phyloP scores from a whole-genome alignment of 2,329 filamentous ascomycete species.

The Cladophialophora psammophila region DNA sequence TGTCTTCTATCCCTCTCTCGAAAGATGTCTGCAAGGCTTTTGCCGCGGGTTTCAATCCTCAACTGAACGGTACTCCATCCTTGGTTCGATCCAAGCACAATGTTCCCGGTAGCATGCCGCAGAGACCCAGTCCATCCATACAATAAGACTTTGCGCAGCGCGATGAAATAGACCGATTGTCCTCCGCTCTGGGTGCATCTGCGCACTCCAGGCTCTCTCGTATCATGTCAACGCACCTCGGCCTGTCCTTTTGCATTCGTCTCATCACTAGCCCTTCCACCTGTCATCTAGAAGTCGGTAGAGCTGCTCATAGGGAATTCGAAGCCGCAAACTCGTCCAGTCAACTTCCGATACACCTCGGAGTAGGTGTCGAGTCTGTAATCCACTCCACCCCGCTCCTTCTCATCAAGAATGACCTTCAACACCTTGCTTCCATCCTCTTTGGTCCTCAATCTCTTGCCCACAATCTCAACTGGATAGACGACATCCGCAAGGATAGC shows the following conservation, averaged over 20 bases:
- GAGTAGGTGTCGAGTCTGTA: constrained; percentile 99
- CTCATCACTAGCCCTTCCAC: neutral
- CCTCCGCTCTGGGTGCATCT: neutral
- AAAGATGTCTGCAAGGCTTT: constrained; percentile 1
- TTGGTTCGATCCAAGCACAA: constrained; percentile 26
- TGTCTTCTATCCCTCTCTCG: constrained; percentile 15
- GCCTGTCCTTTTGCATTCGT: neutral
- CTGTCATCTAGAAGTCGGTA: constrained; percentile 75
- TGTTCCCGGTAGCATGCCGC: constrained; percentile 19
- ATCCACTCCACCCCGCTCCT: constrained; percentile 99
- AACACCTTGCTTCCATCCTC: constrained; percentile 98
- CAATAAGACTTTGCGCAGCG: neutral
- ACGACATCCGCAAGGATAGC: constrained; percentile 97
- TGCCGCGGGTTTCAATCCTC: constrained; percentile 6
- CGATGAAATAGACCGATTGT: neutral
- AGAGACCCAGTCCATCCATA: neutral
- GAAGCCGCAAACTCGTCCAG: constrained; percentile 94
- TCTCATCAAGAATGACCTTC: constrained; percentile 99
- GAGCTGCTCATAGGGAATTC: constrained; percentile 91
- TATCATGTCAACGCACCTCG: neutral
- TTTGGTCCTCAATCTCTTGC: constrained; percentile 98
- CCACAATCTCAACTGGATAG: constrained; percentile 99
- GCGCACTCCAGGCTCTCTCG: constrained; percentile 4
- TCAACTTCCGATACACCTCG: constrained; percentile 98
- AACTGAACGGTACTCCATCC: constrained; percentile 17